Percentiles rank a stretch among this genome's conserved stretches.
Conservation (phyloP, 192 early-diverging fungal genomes). For the Allomyces arbusculus region DNA sequence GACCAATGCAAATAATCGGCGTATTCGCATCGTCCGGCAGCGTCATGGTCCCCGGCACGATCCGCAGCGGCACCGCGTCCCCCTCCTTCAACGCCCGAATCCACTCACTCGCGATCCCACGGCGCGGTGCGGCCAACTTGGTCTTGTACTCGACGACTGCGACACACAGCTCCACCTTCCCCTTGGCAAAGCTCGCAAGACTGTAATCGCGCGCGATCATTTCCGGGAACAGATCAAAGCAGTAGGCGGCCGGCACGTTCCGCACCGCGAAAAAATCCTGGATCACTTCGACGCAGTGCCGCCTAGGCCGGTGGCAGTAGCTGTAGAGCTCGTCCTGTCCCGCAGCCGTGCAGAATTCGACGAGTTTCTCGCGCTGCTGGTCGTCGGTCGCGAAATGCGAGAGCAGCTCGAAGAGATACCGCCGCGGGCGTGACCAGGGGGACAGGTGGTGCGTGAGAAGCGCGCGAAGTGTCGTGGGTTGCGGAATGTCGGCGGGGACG, state of each 20-base stretch:
- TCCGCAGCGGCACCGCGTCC: constrained; percentile 16
- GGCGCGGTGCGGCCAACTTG: constrained; percentile 41
- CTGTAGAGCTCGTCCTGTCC: constrained; percentile 79
- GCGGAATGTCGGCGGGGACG: constrained; percentile 5
- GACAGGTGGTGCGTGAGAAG: constrained; percentile 62
- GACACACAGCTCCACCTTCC: constrained; percentile 48
- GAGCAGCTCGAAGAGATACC: constrained; percentile 81
- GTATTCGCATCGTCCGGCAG: constrained; percentile 26
- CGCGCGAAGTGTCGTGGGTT: constrained; percentile 37
- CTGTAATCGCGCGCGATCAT: constrained; percentile 68
- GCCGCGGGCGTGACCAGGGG: constrained; percentile 60
- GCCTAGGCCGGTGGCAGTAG: constrained; percentile 58
- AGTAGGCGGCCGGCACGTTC: constrained; percentile 51
- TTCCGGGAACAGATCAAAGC: constrained; percentile 64
- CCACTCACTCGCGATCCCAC: constrained; percentile 72
- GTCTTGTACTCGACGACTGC: constrained; percentile 78
- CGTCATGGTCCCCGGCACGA: constrained; percentile 43
- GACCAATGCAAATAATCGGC: constrained; percentile 65
- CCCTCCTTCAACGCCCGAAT: constrained; percentile 25
- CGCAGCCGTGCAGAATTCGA: constrained; percentile 51
- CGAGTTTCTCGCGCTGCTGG: constrained; percentile 55
- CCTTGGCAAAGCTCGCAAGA: constrained; percentile 32
- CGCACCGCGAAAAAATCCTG: constrained; percentile 57
- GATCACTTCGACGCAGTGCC: constrained; percentile 68
- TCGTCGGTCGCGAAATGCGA: constrained; percentile 48